These are phyloP conservation scores for Carnegiea gigantea DNA, from an alignment of 179 eudicot species.

Conservation along the genomic window DNA sequence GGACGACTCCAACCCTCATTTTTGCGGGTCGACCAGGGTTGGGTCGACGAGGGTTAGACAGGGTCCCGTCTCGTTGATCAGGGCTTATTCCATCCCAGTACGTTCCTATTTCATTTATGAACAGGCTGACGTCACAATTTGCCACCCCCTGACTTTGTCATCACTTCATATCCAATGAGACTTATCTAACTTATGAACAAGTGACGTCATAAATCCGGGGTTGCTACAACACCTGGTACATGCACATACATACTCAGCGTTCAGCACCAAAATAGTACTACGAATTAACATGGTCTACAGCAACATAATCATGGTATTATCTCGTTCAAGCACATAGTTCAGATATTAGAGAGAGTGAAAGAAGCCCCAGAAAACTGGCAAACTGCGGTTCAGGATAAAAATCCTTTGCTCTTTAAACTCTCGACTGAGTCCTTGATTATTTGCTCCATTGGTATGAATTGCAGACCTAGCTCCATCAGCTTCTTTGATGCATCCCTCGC, in stretches of 20 bases:
- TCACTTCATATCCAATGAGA: too few relatives aligned
- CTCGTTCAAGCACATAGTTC: background rate
- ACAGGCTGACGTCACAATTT: too few relatives aligned
- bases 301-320: too few relatives aligned
- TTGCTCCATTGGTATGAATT: slow-evolving; percentile 76
- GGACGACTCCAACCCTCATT: too few relatives aligned
- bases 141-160: too few relatives aligned
- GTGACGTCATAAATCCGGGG: background rate
- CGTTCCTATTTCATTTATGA: too few relatives aligned
- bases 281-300: background rate
- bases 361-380: too few relatives aligned
- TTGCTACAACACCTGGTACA: background rate
- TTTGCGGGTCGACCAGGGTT: too few relatives aligned
- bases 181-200: background rate
- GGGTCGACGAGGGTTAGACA: too few relatives aligned
- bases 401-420: slow-evolving; percentile 79
- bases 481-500: slow-evolving; percentile 62
- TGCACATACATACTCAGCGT: background rate
- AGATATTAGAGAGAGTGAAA: slow-evolving; percentile 3
- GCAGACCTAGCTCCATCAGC: slow-evolving; percentile 75
- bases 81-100: too few relatives aligned
- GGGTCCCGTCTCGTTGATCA: too few relatives aligned
- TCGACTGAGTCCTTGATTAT: slow-evolving; percentile 83
- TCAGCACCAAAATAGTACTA: background rate
- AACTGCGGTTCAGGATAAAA: slow-evolving; percentile 40